phyloP scores from a whole-genome alignment of 768 basidiomycete genomes.

The Neoboletus magnificus region DNA sequence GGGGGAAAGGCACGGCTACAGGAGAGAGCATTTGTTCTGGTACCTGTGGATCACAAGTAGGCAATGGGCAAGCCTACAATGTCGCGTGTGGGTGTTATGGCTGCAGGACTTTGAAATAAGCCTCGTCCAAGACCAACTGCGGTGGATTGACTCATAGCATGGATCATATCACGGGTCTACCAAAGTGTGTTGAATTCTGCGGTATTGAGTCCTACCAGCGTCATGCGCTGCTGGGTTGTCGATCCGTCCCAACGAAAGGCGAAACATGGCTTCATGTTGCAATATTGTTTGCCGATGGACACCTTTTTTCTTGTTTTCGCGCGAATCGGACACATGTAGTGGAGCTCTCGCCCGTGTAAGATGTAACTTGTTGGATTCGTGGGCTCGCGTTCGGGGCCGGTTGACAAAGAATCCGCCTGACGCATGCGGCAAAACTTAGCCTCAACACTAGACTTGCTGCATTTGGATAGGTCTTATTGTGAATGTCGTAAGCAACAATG shows the following conservation, averaged over 20 bases:
- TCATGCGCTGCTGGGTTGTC: too few relatives aligned
- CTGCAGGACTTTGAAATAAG: not conserved
- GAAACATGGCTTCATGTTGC: not conserved
- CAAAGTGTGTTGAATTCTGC: not conserved
- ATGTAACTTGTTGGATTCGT: not conserved
- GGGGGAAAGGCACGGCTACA: not conserved
- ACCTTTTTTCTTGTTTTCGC: constrained; percentile 8
- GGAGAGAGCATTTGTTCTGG: too few relatives aligned
- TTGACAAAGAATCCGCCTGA: not conserved
- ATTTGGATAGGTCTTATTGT: constrained; percentile 24
- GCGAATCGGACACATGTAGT: not conserved
- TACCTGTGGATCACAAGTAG: not conserved
- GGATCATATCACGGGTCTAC: not conserved
- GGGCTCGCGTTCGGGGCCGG: not conserved
- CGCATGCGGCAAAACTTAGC: not conserved
- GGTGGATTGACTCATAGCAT: not conserved
- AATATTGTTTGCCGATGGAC: not conserved
- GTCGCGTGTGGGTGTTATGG: not conserved
- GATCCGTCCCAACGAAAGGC: not conserved
- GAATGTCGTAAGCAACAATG: not conserved
- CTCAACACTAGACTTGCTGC: constrained; percentile 18
- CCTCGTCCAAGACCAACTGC: not conserved
- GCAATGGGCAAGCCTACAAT: not conserved
- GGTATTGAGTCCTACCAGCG: too few relatives aligned
- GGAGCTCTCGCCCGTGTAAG: not conserved